A percentile compares a stretch with the other conserved stretches of the same genome.
Conservation (phyloP, 2,329 filamentous ascomycete genomes). For the Diaporthe humulicola region DNA sequence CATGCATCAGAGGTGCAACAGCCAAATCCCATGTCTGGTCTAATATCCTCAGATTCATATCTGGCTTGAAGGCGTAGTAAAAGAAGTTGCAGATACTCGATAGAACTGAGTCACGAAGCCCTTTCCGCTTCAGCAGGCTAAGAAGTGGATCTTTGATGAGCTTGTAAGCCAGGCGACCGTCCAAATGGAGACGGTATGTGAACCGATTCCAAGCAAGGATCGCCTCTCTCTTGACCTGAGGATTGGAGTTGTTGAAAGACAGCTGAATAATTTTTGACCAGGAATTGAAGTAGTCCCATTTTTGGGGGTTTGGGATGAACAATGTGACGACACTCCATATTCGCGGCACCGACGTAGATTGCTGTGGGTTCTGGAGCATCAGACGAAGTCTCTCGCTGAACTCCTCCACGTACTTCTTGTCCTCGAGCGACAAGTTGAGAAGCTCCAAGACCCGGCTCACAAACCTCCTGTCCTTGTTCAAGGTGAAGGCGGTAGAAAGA, state of each 20-base stretch:
- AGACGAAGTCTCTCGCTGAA: slow-evolving; percentile 75
- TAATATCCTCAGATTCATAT: slow-evolving; percentile 72
- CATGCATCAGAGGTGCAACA: slow-evolving; percentile 73
- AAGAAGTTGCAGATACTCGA: slow-evolving; percentile 84
- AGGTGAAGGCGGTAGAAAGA: slow-evolving; percentile 74
- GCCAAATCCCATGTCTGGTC: slow-evolving; percentile 85
- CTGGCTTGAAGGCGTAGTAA: slow-evolving; percentile 86
- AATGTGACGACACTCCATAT: slow-evolving; percentile 90
- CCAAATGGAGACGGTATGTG: slow-evolving; percentile 78
- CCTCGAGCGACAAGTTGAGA: slow-evolving; percentile 69
- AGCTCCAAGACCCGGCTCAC: slow-evolving; percentile 77
- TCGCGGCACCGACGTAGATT: slow-evolving; percentile 79
- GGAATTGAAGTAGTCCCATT: slow-evolving; percentile 79
- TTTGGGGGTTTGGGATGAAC: slow-evolving; percentile 77
- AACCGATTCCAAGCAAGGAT: slow-evolving; percentile 90
- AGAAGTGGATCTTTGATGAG: slow-evolving; percentile 75
- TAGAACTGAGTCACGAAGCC: slow-evolving; percentile 69
- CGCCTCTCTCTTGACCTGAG: slow-evolving; percentile 78
- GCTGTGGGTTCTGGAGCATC: slow-evolving; percentile 76
- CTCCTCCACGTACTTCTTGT: slow-evolving; percentile 76
- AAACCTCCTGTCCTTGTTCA: slow-evolving; percentile 78
- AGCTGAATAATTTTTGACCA: slow-evolving; percentile 86
- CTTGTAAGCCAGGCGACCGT: slow-evolving; percentile 56
- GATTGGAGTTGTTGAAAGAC: slow-evolving; percentile 86
- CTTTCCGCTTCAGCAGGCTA: slow-evolving; percentile 77